phyloP scores from a whole-genome alignment of 208 protist species.

The Porcisia deanei region DNA sequence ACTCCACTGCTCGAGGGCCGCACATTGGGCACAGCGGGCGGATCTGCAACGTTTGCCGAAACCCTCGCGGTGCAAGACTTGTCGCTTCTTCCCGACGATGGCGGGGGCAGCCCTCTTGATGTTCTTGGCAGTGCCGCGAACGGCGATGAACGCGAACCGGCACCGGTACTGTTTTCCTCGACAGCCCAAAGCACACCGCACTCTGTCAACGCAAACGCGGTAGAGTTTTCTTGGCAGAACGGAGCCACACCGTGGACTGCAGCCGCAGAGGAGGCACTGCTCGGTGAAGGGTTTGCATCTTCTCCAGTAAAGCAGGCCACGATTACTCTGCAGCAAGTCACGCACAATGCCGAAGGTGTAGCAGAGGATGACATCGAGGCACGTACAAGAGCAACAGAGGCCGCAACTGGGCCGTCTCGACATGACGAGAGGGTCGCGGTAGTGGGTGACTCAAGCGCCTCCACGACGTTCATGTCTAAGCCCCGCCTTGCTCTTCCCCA shows the following conservation, averaged over 20 bases:
- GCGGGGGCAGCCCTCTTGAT: neutral
- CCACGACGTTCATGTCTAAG: neutral
- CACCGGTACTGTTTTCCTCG: neutral
- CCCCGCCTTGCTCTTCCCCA: neutral
- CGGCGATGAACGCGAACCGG: neutral
- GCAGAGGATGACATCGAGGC: neutral
- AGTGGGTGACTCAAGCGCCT: neutral
- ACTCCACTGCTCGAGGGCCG: neutral
- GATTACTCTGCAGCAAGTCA: constrained; percentile 13
- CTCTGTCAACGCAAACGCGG: neutral
- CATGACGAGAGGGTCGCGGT: neutral
- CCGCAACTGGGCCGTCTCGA: neutral
- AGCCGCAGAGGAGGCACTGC: constrained; percentile 17
- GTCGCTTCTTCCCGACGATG: constrained; percentile 25
- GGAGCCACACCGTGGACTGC: neutral
- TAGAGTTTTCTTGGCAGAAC: neutral
- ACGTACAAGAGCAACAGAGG: neutral
- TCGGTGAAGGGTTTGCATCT: constrained; percentile 20
- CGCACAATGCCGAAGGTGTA: neutral
- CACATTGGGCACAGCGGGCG: neutral
- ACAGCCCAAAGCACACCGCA: constrained; percentile 10
- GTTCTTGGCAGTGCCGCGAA: neutral
- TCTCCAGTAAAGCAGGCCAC: constrained; percentile 20
- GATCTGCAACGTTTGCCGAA: constrained; percentile 16
- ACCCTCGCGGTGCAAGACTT: constrained; percentile 42